A percentile compares a stretch with the other conserved stretches of the same genome.
These are phyloP conservation scores for Parafenestella ontariensis DNA, from an alignment of 2,329 filamentous ascomycete genomes.

Conservation along the genomic window DNA sequence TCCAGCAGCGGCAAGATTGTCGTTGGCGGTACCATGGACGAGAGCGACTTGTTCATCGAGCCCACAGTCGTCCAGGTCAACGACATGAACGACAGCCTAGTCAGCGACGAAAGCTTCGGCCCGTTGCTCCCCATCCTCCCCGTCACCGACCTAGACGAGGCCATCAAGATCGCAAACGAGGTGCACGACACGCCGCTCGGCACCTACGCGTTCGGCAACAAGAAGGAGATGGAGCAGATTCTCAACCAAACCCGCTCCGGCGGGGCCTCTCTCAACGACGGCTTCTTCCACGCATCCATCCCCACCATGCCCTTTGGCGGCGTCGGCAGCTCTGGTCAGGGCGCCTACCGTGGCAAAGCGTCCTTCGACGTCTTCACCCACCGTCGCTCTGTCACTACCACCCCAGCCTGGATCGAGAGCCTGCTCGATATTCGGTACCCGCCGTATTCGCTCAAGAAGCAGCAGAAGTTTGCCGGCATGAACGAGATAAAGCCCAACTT, in stretches of 20 bases:
- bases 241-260: conserved; percentile 59
- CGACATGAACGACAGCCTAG: conserved; percentile 75
- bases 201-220: conserved; percentile 84
- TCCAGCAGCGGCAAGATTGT: conserved; percentile 82
- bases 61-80: conserved; percentile 90
- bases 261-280: conserved; percentile 60
- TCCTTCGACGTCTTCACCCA: conserved; percentile 74
- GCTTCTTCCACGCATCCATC: conserved; percentile 74
- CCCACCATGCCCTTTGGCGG: conserved; percentile 81
- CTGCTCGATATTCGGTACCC: conserved; percentile 72
- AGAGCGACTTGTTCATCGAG: conserved; percentile 82
- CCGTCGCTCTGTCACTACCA: conserved; percentile 65
- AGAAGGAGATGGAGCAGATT: conserved; percentile 75
- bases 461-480: conserved; percentile 59
- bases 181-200: conserved; percentile 84
- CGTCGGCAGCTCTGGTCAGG: conserved; percentile 78
- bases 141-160: conserved; percentile 81
- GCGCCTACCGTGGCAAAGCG: conserved; percentile 79
- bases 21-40: conserved; percentile 83
- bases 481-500: conserved; percentile 64
- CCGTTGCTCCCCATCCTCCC: conserved; percentile 87
- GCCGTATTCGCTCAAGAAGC: conserved; percentile 63
- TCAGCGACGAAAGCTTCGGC: conserved; percentile 87
- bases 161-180: conserved; percentile 79
- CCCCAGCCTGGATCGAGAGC: conserved; percentile 71